phyloP scores from a whole-genome alignment of 106 monocot species.

The Phalaenopsis equestris region DNA sequence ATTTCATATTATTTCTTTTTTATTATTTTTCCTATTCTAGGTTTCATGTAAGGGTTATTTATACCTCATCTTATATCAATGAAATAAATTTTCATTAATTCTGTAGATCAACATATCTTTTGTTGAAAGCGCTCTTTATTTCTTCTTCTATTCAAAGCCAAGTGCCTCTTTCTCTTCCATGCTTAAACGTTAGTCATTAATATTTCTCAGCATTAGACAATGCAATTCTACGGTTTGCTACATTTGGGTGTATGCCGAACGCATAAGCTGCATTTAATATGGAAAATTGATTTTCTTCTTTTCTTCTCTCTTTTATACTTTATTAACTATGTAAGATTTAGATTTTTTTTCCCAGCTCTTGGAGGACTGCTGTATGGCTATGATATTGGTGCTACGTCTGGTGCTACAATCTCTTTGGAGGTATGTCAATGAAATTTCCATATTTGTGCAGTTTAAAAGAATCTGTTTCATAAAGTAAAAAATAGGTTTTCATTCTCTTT shows the following conservation, averaged over 20 bases:
- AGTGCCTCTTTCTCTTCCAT: not conserved
- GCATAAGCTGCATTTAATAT: not conserved
- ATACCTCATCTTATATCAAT: too few relatives aligned
- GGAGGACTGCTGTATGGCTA: slow-evolving; percentile 92
- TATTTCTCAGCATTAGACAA: not conserved
- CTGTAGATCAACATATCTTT: not conserved
- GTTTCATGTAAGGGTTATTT: too few relatives aligned
- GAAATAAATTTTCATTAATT: too few relatives aligned
- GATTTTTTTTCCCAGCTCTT: slow-evolving; percentile 92
- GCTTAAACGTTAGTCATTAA: not conserved
- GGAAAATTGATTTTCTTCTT: not conserved
- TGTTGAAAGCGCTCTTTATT: not conserved
- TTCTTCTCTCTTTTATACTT: not conserved
- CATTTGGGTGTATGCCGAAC: not conserved
- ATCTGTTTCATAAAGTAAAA: not conserved
- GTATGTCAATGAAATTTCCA: slow-evolving; percentile 19
- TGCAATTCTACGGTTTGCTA: not conserved
- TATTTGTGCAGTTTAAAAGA: not conserved
- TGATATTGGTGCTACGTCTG: slow-evolving; percentile 97
- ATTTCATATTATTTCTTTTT: too few relatives aligned
- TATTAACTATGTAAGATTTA: slow-evolving; percentile 30
- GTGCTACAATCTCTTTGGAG: slow-evolving; percentile 82
- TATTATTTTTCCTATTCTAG: too few relatives aligned
- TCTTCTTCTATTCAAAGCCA: not conserved
- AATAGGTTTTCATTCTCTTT: not conserved